Conservation (phyloP, 371 early-diverging fungal genomes). For the Circinella umbellata region DNA sequence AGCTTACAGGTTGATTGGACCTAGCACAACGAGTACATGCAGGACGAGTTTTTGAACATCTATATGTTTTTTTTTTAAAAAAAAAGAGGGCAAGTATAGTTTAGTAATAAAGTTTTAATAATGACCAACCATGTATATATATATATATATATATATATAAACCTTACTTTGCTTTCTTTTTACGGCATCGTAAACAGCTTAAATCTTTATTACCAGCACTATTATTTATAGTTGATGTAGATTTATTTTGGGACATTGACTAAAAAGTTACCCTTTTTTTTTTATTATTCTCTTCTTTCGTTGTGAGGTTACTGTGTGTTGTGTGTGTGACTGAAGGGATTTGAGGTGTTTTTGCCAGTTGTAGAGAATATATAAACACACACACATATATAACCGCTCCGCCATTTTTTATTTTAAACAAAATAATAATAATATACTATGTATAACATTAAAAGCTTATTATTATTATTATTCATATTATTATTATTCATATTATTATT, state of each 20-base stretch:
- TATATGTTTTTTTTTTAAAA: constrained; percentile 15
- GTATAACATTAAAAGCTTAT: too few species aligned
- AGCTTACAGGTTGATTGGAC: constrained; percentile 51
- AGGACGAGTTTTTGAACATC: constrained; percentile 57
- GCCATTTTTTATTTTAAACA: too few species aligned
- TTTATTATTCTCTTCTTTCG: background rate
- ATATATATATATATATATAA: background rate
- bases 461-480: too few species aligned
- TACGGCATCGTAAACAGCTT: constrained; percentile 54
- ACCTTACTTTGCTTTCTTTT: constrained; percentile 59
- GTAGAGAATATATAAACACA: too few species aligned
- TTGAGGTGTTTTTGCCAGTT: background rate
- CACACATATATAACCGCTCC: too few species aligned
- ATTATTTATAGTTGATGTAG: background rate
- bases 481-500: too few species aligned
- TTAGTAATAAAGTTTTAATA: background rate
- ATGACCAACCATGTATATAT: background rate
- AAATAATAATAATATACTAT: too few species aligned
- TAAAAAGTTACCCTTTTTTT: background rate
- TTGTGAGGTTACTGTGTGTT: too few species aligned
- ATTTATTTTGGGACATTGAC: constrained; percentile 9
- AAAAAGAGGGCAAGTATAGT: too few species aligned
- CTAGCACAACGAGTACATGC: constrained; percentile 54
- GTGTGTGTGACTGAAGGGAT: background rate
- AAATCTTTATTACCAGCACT: constrained; percentile 37